Evolutionary conservation across 805 yeast species (phyloP).

Genomic region (Spathaspora sp.): DNA sequence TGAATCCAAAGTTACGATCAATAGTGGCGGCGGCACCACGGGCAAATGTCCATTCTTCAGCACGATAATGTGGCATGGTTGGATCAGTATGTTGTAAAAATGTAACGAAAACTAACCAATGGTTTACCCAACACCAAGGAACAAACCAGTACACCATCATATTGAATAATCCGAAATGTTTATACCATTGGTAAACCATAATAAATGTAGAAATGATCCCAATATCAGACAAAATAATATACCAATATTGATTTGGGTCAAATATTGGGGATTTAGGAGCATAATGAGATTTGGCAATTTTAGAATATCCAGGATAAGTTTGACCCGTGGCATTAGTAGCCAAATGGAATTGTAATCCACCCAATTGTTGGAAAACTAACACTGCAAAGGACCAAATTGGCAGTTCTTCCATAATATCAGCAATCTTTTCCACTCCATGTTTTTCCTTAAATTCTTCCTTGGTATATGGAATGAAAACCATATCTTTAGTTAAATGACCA

Average conservation of each 20-base stretch:
- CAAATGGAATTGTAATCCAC: conserved; percentile 51
- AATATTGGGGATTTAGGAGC: conserved; percentile 54
- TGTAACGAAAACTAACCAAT: conserved; percentile 63
- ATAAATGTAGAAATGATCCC: conserved; percentile 46
- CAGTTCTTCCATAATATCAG: conserved; percentile 52
- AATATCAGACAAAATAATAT: conserved; percentile 50
- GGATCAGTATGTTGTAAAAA: conserved; percentile 63
- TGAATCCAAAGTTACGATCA: conserved; percentile 57
- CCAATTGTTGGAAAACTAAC: conserved; percentile 51
- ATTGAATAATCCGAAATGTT: conserved; percentile 45
- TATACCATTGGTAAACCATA: conserved; percentile 51
- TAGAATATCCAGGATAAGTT: conserved; percentile 35
- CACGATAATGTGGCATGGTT: conserved; percentile 55
- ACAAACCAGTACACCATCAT: conserved; percentile 53
- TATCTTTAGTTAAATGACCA: conserved; percentile 57
- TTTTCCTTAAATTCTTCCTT: conserved; percentile 41
- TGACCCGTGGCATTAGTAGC: conserved; percentile 58
- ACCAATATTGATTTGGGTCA: conserved; percentile 54
- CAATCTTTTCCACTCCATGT: conserved; percentile 28
- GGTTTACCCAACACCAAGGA: conserved; percentile 59
- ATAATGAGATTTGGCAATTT: conserved; percentile 46
- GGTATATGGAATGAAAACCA: conserved; percentile 56
- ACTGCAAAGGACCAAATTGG: conserved; percentile 45
- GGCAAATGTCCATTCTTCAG: conserved; percentile 58
- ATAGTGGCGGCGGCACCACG: conserved; percentile 67